These are phyloP conservation scores for Solanum ossicruentum DNA, from an alignment of 257 asterid species.

Conservation along the genomic window DNA sequence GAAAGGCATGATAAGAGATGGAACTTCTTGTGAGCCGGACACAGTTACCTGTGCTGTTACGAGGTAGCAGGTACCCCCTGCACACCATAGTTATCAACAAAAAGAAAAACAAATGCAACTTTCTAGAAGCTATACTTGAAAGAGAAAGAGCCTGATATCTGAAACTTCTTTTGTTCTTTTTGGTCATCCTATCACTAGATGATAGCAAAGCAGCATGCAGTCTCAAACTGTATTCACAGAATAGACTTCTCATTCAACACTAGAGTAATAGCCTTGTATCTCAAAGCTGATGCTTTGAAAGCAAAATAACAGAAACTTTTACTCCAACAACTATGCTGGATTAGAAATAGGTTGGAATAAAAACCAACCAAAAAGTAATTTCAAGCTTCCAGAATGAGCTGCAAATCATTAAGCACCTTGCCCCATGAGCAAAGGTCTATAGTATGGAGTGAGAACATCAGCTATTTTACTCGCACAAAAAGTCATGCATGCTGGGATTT, in stretches of 20 bases:
- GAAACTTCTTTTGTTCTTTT: not conserved
- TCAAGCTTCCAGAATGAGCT: not conserved
- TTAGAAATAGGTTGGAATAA: not conserved
- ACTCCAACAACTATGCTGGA: not conserved
- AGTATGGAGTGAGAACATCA: not conserved
- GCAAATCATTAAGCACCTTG: not conserved
- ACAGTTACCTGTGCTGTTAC: not conserved
- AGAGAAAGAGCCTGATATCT: not conserved
- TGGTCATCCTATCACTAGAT: not conserved
- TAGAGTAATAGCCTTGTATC: not conserved
- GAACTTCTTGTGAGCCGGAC: not conserved
- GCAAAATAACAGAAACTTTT: not conserved
- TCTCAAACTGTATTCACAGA: not conserved
- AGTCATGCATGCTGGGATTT: not conserved
- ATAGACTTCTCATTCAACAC: not conserved
- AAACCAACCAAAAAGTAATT: not conserved
- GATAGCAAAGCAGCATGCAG: not conserved
- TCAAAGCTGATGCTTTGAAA: not conserved
- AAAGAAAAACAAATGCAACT: not conserved
- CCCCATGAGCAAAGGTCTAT: not conserved
- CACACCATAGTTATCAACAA: not conserved
- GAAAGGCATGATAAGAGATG: not conserved
- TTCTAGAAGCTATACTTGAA: not conserved
- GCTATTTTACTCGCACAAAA: not conserved
- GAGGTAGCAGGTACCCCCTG: not conserved